Evolutionary conservation across 139 green algal genomes (phyloP).

Genomic region (Chlorella sp.): DNA sequence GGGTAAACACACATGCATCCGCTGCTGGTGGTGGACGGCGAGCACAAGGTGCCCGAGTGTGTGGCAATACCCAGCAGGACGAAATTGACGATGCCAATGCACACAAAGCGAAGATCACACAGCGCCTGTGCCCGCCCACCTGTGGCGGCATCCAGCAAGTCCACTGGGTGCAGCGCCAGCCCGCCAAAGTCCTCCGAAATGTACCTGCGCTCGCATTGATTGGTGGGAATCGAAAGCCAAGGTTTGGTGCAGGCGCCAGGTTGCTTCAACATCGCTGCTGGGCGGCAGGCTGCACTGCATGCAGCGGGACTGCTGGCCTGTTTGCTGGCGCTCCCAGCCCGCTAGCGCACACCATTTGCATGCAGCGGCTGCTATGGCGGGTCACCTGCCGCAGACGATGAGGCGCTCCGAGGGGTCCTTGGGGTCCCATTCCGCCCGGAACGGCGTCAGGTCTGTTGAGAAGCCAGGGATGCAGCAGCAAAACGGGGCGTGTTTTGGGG

Average conservation of each 20-base stretch:
- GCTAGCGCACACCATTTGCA: too few relatives aligned
- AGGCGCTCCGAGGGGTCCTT: slow-evolving; percentile 78
- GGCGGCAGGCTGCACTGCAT: not conserved
- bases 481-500: too few relatives aligned
- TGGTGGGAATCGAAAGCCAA: not conserved
- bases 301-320: not conserved
- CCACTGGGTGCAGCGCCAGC: slow-evolving; percentile 85
- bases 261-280: not conserved
- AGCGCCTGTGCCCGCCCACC: slow-evolving; percentile 34
- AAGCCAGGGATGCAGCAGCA: too few relatives aligned
- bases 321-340: too few relatives aligned
- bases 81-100: not conserved
- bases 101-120: too few relatives aligned
- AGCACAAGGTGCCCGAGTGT: not conserved
- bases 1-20: not conserved
- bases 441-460: slow-evolving; percentile 84
- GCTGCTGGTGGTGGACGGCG: not conserved
- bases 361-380: too few relatives aligned
- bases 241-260: not conserved
- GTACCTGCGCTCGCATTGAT: slow-evolving; percentile 65
- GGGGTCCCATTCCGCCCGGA: slow-evolving; percentile 89
- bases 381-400: slow-evolving; percentile 76
- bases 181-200: slow-evolving; percentile 89
- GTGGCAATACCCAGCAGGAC: not conserved
- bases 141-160: slow-evolving; percentile 78